Evolutionary conservation across 495 filamentous ascomycete species (phyloP).

Genomic region (Penicillium turbatum): DNA sequence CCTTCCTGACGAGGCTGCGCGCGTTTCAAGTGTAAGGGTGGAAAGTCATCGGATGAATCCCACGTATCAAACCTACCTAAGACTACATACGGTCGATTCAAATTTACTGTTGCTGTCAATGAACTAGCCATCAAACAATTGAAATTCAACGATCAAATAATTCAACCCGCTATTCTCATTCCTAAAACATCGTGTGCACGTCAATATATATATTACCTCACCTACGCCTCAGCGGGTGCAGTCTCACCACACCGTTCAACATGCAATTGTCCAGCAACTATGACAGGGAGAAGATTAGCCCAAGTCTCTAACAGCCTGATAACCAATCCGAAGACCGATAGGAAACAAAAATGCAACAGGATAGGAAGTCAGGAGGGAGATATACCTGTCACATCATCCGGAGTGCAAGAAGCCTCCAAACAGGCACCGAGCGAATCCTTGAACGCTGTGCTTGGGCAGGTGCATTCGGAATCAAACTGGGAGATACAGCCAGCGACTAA

Average conservation of each 20-base stretch:
- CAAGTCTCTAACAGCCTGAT: background rate
- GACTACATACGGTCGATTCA: too few species aligned
- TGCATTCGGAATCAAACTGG: constrained; percentile 13
- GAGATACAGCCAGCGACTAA: constrained; percentile 19
- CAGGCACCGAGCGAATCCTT: constrained; percentile 16
- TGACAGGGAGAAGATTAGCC: background rate
- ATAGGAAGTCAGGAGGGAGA: background rate
- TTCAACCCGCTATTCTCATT: background rate
- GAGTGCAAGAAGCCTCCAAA: constrained; percentile 14
- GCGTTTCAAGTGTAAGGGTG: too few species aligned
- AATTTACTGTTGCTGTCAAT: too few species aligned
- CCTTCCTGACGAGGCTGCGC: too few species aligned
- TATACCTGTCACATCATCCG: constrained; percentile 16
- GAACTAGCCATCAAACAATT: too few species aligned
- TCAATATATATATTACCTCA: background rate
- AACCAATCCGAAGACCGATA: too few species aligned
- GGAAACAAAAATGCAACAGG: background rate
- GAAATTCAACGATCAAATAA: too few species aligned
- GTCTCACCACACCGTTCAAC: constrained; percentile 16
- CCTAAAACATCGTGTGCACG: background rate
- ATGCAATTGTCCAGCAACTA: constrained; percentile 17
- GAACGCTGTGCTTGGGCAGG: constrained; percentile 19
- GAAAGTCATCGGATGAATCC: too few species aligned
- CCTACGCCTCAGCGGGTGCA: background rate
- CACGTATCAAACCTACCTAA: too few species aligned